phyloP scores from a whole-genome alignment of 2,329 filamentous ascomycete genomes.

The Xylariaceae sp. region DNA sequence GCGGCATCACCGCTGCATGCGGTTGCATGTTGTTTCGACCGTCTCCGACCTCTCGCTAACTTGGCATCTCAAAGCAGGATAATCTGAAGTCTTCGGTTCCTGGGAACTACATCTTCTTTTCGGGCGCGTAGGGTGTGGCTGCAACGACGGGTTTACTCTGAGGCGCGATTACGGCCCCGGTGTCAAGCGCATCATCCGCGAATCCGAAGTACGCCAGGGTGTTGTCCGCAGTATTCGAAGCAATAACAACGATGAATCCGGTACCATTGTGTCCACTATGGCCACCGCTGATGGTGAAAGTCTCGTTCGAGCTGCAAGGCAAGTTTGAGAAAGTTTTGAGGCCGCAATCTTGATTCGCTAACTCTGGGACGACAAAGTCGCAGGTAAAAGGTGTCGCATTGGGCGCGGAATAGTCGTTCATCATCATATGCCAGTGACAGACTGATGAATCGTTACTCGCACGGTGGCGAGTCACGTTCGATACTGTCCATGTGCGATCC shows the following conservation, averaged over 20 bases:
- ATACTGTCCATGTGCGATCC: conserved; percentile 13
- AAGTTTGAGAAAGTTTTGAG: too few species aligned
- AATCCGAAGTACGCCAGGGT: conserved; percentile 18
- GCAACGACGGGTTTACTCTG: conserved; percentile 1
- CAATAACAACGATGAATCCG: conserved; percentile 18
- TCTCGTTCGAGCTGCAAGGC: background rate
- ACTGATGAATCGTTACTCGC: background rate
- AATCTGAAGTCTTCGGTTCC: too few species aligned
- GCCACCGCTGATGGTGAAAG: conserved; percentile 14
- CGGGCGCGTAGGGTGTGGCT: too few species aligned
- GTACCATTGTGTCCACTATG: conserved; percentile 14
- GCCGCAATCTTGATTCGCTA: conserved; percentile 12
- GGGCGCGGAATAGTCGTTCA: conserved; percentile 1
- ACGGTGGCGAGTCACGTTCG: conserved; percentile 10
- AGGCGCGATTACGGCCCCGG: conserved; percentile 9
- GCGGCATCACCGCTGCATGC: too few species aligned
- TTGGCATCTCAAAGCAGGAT: too few species aligned
- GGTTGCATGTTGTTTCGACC: too few species aligned
- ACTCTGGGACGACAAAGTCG: background rate
- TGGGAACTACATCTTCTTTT: too few species aligned
- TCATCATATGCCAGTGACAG: conserved; percentile 18
- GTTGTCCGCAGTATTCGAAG: conserved; percentile 5
- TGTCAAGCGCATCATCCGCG: conserved; percentile 17
- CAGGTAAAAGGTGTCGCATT: background rate
- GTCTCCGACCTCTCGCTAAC: too few species aligned